Evolutionary conservation across 2,329 filamentous ascomycete genomes (phyloP).

Genomic region (Tolypocladium nubicola): DNA sequence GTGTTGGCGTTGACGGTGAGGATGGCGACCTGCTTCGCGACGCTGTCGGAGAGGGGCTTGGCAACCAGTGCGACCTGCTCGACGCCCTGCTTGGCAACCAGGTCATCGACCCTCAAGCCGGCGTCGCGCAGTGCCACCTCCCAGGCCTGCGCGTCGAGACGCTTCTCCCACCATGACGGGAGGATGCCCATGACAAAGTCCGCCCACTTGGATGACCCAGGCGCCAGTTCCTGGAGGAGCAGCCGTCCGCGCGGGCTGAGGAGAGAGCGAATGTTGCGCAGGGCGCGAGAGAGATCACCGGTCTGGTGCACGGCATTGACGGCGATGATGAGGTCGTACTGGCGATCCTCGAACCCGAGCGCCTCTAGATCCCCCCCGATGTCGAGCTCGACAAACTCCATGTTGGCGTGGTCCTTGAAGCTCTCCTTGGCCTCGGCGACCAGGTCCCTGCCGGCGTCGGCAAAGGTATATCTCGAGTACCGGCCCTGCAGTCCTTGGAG

Average conservation of each 20-base stretch:
- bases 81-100: no score
- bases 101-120: no score
- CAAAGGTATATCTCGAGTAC: conserved; percentile 10
- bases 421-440: conserved; percentile 10
- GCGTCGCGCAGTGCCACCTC: no score
- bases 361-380: not conserved
- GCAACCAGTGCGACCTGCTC: no score
- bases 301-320: not conserved
- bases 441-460: conserved; percentile 9
- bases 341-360: not conserved
- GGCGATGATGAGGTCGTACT: not conserved
- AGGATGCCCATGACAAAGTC: no score
- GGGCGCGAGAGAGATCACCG: not conserved
- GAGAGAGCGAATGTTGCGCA: not conserved
- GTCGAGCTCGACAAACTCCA: conserved; percentile 16
- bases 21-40: no score
- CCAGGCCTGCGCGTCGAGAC: no score
- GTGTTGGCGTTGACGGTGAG: not conserved
- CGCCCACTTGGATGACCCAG: no score
- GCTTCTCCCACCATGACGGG: no score
- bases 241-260: not conserved
- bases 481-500: no score
- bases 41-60: no score
- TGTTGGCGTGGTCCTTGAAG: conserved; percentile 12
- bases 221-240: no score